A percentile compares a stretch with the other conserved stretches of the same genome.
These are phyloP conservation scores for Fusarium anguioides DNA, from an alignment of 2,329 filamentous ascomycete species.

Conservation along the genomic window DNA sequence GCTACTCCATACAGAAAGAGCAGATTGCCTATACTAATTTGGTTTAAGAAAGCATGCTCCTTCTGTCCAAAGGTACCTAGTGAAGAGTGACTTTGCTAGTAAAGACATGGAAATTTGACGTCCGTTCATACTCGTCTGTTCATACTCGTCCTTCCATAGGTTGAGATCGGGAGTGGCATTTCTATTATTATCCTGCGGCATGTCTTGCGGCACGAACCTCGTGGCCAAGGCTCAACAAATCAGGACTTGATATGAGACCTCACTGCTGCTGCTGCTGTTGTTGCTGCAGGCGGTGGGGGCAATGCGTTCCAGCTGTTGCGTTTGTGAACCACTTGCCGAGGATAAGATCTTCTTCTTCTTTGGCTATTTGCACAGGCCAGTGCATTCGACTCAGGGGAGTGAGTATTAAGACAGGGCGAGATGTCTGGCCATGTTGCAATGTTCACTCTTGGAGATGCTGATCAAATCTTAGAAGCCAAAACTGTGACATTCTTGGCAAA, in stretches of 20 bases:
- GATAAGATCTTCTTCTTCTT: neutral
- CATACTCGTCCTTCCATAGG: slow-evolving; percentile 1
- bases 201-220: slow-evolving; percentile 27
- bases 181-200: slow-evolving; percentile 40
- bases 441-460: slow-evolving; percentile 33
- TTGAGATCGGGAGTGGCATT: slow-evolving; percentile 15
- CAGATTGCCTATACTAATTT: too few species aligned
- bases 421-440: slow-evolving; percentile 30
- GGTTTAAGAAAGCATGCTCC: neutral
- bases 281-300: slow-evolving; percentile 24
- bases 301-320: slow-evolving; percentile 3
- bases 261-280: slow-evolving; percentile 16
- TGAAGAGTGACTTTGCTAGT: neutral
- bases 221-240: slow-evolving; percentile 28
- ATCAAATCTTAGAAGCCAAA: slow-evolving; percentile 33
- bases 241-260: slow-evolving; percentile 9
- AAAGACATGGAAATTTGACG: neutral
- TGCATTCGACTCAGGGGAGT: too few species aligned
- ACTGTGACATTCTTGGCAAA: slow-evolving; percentile 22
- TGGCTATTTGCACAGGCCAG: neutral
- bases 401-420: slow-evolving; percentile 9
- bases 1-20: too few species aligned
- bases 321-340: neutral
- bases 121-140: slow-evolving; percentile 6
- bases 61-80: neutral